These are phyloP conservation scores for Laguncularia racemosa DNA, from an alignment of 345 rosid species.

Conservation along the genomic window DNA sequence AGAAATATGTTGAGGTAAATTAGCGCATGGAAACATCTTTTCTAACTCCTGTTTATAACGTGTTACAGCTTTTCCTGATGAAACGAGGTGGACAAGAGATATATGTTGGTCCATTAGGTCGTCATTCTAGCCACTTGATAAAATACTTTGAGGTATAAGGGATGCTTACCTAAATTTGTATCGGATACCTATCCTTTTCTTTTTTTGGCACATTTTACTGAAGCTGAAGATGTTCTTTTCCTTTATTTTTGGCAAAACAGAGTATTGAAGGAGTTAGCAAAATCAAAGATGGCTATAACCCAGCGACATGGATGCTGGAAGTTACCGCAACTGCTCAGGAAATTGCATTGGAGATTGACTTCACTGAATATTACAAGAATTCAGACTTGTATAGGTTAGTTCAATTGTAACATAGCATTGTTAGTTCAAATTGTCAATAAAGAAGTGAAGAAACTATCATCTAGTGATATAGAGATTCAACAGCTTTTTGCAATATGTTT, in stretches of 20 bases:
- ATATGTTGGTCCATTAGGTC: slow-evolving; percentile 47
- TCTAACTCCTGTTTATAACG: background rate
- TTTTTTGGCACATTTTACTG: background rate
- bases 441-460: background rate
- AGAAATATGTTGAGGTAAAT: background rate
- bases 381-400: slow-evolving; percentile 35
- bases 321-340: slow-evolving; percentile 34
- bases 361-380: slow-evolving; percentile 25
- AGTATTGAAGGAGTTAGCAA: slow-evolving; percentile 28
- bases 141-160: slow-evolving; percentile 37
- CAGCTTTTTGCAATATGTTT: background rate
- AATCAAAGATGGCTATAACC: slow-evolving; percentile 43
- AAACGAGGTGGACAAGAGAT: slow-evolving; percentile 47
- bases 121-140: slow-evolving; percentile 26
- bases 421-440: background rate
- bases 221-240: background rate
- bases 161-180: background rate
- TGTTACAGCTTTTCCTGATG: slow-evolving; percentile 34
- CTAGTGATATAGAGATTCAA: background rate
- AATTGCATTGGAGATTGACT: slow-evolving; percentile 28
- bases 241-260: slow-evolving; percentile 8
- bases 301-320: slow-evolving; percentile 65
- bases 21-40: background rate
- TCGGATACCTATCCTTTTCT: background rate
- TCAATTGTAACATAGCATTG: background rate